Percentiles rank a stretch among this genome's conserved stretches.
Evolutionary conservation across 495 filamentous ascomycete genomes (phyloP).

Genomic region (Oidiodendron maius): DNA sequence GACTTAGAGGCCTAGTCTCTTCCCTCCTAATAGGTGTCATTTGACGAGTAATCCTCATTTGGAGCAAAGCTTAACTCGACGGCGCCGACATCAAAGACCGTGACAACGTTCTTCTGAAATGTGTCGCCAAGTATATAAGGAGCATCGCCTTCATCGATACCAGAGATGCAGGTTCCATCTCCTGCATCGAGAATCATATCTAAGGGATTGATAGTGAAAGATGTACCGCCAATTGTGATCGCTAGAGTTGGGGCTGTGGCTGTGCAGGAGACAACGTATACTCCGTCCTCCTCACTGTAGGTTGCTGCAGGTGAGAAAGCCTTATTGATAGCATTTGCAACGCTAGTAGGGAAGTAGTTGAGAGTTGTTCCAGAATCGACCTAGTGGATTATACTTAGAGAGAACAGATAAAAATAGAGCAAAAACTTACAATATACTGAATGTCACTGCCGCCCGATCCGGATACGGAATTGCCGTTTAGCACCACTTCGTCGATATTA

Average conservation of each 20-base stretch:
- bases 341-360: constrained; percentile 34
- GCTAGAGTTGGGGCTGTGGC: constrained; percentile 46
- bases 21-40: not conserved
- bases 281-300: constrained; percentile 26
- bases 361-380: constrained; percentile 39
- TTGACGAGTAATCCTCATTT: not conserved
- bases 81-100: constrained; percentile 52
- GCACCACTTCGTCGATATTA: constrained; percentile 9
- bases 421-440: constrained; percentile 6
- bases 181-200: constrained; percentile 45
- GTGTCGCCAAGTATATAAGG: constrained; percentile 51
- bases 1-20: too few species aligned
- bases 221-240: constrained; percentile 39
- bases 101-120: constrained; percentile 59
- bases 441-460: constrained; percentile 14
- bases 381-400: constrained; percentile 24
- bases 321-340: constrained; percentile 42
- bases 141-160: constrained; percentile 33
- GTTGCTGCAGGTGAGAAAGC: constrained; percentile 45
- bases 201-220: constrained; percentile 44
- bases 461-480: constrained; percentile 15
- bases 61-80: constrained; percentile 42
- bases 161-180: constrained; percentile 36
- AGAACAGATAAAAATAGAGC: constrained; percentile 19
- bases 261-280: constrained; percentile 48